A percentile compares a stretch with the other conserved stretches of the same genome.
Conservation (phyloP, 331 rosid genomes). For the Malus hybrid region DNA sequence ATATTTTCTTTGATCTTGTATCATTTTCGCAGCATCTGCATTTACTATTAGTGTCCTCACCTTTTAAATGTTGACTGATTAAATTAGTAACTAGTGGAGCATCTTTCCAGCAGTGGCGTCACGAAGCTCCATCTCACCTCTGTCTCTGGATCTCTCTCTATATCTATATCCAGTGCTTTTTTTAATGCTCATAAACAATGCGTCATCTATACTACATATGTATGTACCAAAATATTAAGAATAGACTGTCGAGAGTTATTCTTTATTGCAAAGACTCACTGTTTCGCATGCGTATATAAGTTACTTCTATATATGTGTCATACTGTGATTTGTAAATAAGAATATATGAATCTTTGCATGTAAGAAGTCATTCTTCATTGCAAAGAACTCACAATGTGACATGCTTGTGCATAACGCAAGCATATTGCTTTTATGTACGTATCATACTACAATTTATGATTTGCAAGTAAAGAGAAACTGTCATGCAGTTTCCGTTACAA, state of each 20-base stretch:
- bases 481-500: background rate
- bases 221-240: background rate
- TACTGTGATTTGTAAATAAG: background rate
- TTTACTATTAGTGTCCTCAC: background rate
- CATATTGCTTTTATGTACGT: too few relatives aligned
- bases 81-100: background rate
- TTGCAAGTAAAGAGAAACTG: too few relatives aligned
- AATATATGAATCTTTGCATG: too few relatives aligned
- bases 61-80: background rate
- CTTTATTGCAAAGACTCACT: background rate
- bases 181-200: too few relatives aligned
- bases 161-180: background rate
- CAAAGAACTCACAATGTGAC: too few relatives aligned
- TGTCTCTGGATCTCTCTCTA: background rate
- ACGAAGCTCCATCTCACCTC: background rate
- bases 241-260: background rate
- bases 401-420: background rate
- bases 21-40: background rate
- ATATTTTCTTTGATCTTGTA: too few relatives aligned
- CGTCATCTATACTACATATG: too few relatives aligned
- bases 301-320: too few relatives aligned
- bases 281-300: background rate
- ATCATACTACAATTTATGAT: too few relatives aligned
- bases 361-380: background rate
- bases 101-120: slow-evolving; percentile 15